Evolutionary conservation across 768 basidiomycete genomes (phyloP).

Genomic region (Macrolepiota albuminosa): DNA sequence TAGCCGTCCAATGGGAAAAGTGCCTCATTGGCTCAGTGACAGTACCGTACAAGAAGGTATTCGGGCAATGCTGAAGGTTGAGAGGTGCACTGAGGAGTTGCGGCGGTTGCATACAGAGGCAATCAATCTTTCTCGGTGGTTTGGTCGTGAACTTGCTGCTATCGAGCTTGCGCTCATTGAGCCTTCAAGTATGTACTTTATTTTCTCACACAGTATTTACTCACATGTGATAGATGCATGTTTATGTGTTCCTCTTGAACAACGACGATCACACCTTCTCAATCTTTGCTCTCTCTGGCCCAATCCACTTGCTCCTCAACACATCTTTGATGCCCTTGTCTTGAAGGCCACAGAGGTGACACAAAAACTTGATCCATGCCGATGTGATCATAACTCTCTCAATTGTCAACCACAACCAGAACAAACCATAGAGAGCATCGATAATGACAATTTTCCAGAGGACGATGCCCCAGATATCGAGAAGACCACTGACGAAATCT

Average conservation of each 20-base stretch:
- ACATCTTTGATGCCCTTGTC: too few relatives aligned
- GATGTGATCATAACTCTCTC: background rate
- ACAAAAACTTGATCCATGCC: background rate
- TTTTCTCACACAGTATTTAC: too few relatives aligned
- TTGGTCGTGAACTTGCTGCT: too few relatives aligned
- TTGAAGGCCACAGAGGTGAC: background rate
- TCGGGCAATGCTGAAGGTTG: constrained; percentile 12
- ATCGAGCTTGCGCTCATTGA: constrained; percentile 12
- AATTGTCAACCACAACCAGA: background rate
- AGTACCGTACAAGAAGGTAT: constrained; percentile 16
- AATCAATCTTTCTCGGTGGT: too few relatives aligned
- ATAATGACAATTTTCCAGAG: background rate
- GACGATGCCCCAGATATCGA: background rate
- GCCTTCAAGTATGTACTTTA: background rate
- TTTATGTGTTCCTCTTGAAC: background rate
- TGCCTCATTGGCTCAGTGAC: constrained; percentile 30
- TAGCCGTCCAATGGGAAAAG: background rate
- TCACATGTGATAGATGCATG: background rate
- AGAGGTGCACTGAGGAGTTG: constrained; percentile 16
- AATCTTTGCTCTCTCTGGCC: background rate
- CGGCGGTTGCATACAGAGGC: constrained; percentile 9
- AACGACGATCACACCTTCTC: background rate
- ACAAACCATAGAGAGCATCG: background rate
- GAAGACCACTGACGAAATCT: background rate
- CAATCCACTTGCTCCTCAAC: background rate